Evolutionary conservation across 192 early-diverging fungal genomes (phyloP), one percentile per base, ranked within the genome.

Genomic region (Backusella morwellensis): DNA sequence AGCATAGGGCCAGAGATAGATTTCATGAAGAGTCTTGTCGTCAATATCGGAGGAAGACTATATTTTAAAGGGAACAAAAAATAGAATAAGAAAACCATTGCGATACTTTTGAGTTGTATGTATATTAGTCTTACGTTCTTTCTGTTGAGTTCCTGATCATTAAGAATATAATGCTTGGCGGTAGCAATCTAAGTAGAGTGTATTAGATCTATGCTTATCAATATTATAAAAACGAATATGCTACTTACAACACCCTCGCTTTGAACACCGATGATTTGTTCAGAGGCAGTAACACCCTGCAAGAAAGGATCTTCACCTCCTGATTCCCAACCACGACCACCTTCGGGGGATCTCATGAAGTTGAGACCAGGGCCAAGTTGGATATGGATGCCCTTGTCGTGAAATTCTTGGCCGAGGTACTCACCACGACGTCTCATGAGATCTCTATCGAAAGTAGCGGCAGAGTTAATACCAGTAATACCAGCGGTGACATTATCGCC

Each of bases 1-100:
- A 68, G 85, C 77, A 73, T 92, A 92, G n/a, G 91, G 89, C 44
- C 72, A 81, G 6, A 90, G 54, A 66, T 92, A 69, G 3, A 91
- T 50, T 17, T 92, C 90, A 38, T 88, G 88, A 19, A 92, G 69
- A 1, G 90, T 85, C 66, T 85, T 81, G 23, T 85, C 81, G 77
- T 89, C 88, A 29, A 91, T 36, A 69, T 85, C 52, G 34, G 90
- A 87, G 23, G 70, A 67, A 4, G n/a, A 75, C 74, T 71, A 63
- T 66, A 35, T 74, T 36, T 29, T 44, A 21, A 38, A 29, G 1
- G 32, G 71, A 19, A 11, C 32, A 32, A 40, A 17, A 21, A 34
- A n/a, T 32, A 23, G 23, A 35, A 35, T 50, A 50, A 35, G 6
- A 3, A 29, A 29, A 14, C n/a, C 11, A n/a, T 63, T 63, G 12